Evolutionary conservation across 331 rosid genomes (phyloP), one percentile per base, ranked within the genome.

Genomic region (Acacia pycnantha): DNA sequence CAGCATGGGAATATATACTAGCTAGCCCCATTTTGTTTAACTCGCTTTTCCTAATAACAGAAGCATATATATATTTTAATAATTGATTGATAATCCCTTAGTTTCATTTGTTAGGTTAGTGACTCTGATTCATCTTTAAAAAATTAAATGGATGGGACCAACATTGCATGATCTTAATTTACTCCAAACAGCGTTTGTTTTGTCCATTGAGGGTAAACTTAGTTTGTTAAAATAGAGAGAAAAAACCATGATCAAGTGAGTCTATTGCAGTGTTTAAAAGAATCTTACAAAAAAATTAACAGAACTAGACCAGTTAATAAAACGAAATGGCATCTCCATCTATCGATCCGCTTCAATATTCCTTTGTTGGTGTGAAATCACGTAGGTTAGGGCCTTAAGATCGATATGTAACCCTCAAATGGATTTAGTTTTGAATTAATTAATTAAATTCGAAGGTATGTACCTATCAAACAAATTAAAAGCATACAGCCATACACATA

Each of bases 41-140:
- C 4, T 26, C 37, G 58, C 59, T 41, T 22, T 31, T 35, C 43
- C 44, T 62, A 48, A 16, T 19, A 48, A 11, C 31, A 22, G n/a
- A 27, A 61, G 29, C 46, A 26, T 48, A 65, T 64, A 26, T 48
- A 65, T 64, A 62, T 22, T 21, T 70, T 81, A 74, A 66, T 51
- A 50, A 40, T 66, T 76, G 61, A 33, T 26, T 44, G 70, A 59
- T n/a, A 2, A n/a, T 16, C 33, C 79, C 33, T 33, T 53, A 29
- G 22, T 22, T 62, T 73, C 56, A 3, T 59, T 11, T 59, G 33
- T 62, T 29, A 5, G 79, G 40, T 35, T 64, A 64, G 70, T 75
- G 85, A 41, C 61, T 54, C 70, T 43, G 80, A 82, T 67, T 75
- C 81, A 75, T 66, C 71, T 67, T 66, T 41, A 75, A 67, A 59